phyloP scores from a whole-genome alignment of 2,329 filamentous ascomycete genomes.

The Rutstroemia sp. region DNA sequence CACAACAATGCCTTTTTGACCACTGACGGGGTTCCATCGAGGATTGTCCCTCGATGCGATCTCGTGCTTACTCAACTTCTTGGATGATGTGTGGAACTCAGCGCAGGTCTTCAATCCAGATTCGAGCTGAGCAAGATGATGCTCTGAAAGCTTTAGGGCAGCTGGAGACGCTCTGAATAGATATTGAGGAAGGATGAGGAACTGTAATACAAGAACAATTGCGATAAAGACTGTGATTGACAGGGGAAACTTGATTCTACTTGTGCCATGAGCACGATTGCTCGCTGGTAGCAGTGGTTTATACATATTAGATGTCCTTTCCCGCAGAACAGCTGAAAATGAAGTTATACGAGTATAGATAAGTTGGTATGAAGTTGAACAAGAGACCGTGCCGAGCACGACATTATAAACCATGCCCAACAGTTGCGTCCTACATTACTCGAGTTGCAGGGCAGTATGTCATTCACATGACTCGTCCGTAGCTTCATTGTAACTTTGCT shows the following conservation, averaged over 20 bases:
- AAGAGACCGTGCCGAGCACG: too few relatives aligned
- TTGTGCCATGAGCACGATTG: neutral
- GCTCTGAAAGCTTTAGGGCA: slow-evolving; percentile 15
- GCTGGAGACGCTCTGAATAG: slow-evolving; percentile 14
- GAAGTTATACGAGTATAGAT: neutral
- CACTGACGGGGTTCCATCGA: slow-evolving; percentile 34
- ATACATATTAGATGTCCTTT: neutral
- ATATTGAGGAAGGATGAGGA: slow-evolving; percentile 23
- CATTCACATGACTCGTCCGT: too few relatives aligned
- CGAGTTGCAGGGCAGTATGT: too few relatives aligned
- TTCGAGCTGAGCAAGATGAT: slow-evolving; percentile 18
- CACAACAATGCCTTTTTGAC: slow-evolving; percentile 32
- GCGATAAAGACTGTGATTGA: slow-evolving; percentile 17
- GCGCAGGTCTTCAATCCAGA: slow-evolving; percentile 24
- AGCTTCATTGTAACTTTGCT: too few relatives aligned
- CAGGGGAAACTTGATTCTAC: slow-evolving; percentile 15
- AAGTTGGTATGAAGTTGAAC: too few relatives aligned
- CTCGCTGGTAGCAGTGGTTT: neutral
- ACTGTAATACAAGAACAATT: slow-evolving; percentile 18
- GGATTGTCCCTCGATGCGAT: slow-evolving; percentile 30
- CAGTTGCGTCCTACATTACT: too few relatives aligned
- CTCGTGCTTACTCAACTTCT: neutral
- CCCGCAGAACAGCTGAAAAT: neutral
- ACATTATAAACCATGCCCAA: too few relatives aligned
- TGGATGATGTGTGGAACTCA: slow-evolving; percentile 18